These are phyloP conservation scores for Coelastrella sp. DNA, from an alignment of 139 green algal genomes.

Conservation along the genomic window DNA sequence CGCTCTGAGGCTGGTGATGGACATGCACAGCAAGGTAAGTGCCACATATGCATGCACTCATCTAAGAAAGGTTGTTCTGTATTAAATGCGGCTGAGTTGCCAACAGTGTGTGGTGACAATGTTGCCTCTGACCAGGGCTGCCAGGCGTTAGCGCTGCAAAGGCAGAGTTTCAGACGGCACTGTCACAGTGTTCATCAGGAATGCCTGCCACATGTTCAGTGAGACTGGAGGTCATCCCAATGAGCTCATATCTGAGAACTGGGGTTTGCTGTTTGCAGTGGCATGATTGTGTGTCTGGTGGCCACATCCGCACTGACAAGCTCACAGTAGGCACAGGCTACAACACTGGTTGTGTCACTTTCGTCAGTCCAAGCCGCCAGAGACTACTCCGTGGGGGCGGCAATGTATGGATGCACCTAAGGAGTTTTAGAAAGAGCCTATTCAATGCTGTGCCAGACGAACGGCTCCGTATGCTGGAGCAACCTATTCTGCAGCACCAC, in stretches of 20 bases:
- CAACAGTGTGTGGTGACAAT: too few relatives aligned
- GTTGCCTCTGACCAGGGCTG: too few relatives aligned
- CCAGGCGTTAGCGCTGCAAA: too few relatives aligned
- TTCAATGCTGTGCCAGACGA: conserved; percentile 24
- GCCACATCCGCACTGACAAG: conserved; percentile 38
- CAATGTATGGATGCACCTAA: conserved; percentile 52
- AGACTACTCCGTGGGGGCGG: conserved; percentile 43
- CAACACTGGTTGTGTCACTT: conserved; percentile 1
- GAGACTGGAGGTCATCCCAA: background rate
- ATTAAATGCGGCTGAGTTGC: too few relatives aligned
- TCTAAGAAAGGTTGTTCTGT: too few relatives aligned
- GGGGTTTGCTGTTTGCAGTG: background rate
- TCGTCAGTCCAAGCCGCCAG: conserved; percentile 17
- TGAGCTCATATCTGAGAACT: background rate
- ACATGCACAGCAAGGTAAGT: conserved; percentile 9
- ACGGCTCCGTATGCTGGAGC: background rate
- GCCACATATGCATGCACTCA: too few relatives aligned
- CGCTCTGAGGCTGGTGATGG: background rate
- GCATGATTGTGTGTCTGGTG: conserved; percentile 21
- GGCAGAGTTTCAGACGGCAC: too few relatives aligned
- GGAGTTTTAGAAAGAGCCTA: conserved; percentile 32
- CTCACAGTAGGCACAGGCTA: background rate
- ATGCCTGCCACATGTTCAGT: too few relatives aligned
- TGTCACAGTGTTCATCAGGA: too few relatives aligned
- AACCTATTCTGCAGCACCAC: background rate